These are phyloP conservation scores for Pythium rhizo-oryzae DNA, from an alignment of 352 stramenopile species.

Conservation along the genomic window DNA sequence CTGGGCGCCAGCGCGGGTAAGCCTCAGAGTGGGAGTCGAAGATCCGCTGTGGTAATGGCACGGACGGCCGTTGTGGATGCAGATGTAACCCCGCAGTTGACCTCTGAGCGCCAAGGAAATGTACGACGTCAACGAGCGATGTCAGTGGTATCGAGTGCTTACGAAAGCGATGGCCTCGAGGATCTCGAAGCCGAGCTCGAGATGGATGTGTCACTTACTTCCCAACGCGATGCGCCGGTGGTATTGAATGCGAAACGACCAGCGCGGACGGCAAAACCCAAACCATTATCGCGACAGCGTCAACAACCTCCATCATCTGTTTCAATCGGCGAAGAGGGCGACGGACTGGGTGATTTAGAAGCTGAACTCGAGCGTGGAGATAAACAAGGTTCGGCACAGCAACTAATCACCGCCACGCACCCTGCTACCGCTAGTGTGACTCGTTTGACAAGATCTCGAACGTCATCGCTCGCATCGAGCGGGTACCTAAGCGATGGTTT, in stretches of 20 bases:
- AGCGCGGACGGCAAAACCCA: background rate
- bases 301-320: background rate
- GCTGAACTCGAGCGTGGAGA: constrained; percentile 7
- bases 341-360: constrained; percentile 12
- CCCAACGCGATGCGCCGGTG: background rate
- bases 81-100: too few relatives aligned
- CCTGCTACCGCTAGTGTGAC: background rate
- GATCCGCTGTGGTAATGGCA: too few relatives aligned
- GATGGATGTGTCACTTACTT: background rate
- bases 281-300: background rate
- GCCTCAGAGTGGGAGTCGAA: too few relatives aligned
- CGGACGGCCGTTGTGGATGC: too few relatives aligned
- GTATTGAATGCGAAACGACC: background rate
- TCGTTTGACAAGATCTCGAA: background rate
- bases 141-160: background rate
- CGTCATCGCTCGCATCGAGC: background rate
- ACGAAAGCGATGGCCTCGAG: constrained; percentile 39
- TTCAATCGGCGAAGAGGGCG: constrained; percentile 8
- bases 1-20: constrained; percentile 7
- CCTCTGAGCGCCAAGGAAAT: too few relatives aligned
- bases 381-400: background rate
- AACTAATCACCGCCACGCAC: background rate
- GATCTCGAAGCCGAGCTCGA: constrained; percentile 51
- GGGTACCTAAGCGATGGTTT: background rate
- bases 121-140: background rate